These are phyloP conservation scores for Jaltomata sinuosa DNA, from an alignment of 257 asterid genomes.

Conservation along the genomic window DNA sequence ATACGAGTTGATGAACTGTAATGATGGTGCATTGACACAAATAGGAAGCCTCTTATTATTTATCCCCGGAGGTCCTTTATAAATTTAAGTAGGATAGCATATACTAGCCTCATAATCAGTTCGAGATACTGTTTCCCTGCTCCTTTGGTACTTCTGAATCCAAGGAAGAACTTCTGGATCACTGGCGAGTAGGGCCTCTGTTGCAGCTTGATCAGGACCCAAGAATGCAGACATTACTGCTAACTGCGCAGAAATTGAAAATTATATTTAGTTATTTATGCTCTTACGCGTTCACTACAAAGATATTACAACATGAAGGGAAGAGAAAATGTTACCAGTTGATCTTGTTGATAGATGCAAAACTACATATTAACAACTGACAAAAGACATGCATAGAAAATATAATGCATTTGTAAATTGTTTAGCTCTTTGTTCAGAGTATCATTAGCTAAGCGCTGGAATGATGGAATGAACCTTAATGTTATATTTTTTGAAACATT, in stretches of 20 bases:
- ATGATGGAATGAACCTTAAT: neutral
- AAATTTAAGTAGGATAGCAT: neutral
- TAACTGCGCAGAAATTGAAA: conserved; percentile 30
- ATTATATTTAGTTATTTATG: neutral
- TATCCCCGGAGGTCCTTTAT: neutral
- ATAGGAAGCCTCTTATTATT: neutral
- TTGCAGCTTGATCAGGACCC: conserved; percentile 89
- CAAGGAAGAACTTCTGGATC: conserved; percentile 85
- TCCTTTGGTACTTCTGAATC: conserved; percentile 93
- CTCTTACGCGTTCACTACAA: neutral
- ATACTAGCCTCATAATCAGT: conserved; percentile 76
- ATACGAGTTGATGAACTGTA: neutral
- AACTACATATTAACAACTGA: neutral
- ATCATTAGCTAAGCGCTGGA: neutral
- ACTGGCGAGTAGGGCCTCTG: conserved; percentile 59
- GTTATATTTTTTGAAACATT: neutral
- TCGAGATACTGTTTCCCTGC: conserved; percentile 91
- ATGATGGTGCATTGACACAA: neutral
- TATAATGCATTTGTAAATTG: neutral
- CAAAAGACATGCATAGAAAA: neutral
- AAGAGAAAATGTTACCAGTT: neutral
- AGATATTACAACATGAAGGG: neutral
- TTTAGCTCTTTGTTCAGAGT: neutral
- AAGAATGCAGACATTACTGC: conserved; percentile 94
- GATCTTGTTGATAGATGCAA: neutral